Base-by-base conservation (phyloP, 768 basidiomycete genomes). In the Clathrus columnatus region DNA sequence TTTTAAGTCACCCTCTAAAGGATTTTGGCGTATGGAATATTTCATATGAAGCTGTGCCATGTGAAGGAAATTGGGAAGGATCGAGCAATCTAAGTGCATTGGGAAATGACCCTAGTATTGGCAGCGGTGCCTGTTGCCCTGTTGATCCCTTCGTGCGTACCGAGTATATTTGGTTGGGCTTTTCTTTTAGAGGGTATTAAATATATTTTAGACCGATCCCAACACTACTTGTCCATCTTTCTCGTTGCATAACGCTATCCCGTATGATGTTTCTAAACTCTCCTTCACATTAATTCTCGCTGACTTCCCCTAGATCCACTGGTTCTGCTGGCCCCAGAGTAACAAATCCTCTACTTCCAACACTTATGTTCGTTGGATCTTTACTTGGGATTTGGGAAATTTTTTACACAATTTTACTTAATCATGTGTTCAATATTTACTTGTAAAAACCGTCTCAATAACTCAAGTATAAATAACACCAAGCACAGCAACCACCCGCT, bases 21-120 rank as follows among this genome's bases (percentile, higher is more conserved):
- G 90, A 91, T 63, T 91, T 91, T 71, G 87, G 90, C 49, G 81
- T 91, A 18, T 92, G 90, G 89, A 89, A 90, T 62, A 72, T 88
- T 62, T 82, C 75, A 17, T 91, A 91, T 64, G 68, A 81, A 61
- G 73, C 69, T 26, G 80, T 90, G 8, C 68, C 81, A 27, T 91
- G 89, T 62, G 54, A 76, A 1, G 57, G 71, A 2, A 66, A 77
- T 51, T 91, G 89, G 90, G 67, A 72, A 30, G 90, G 90, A 7
- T 75, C 70, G 49, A 73, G 70, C 18, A 71, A 83, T 56, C 64
- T 75, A 16, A 70, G 79, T 14, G 85, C 87, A 14, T 69, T 91
- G 36, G 89, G 89, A 20, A 85, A 81, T 55, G 83, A 86, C 17
- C 63, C 75, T 20, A 69, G 72, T 57, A 67, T 85, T 28, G 85